Conservation (phyloP, 2,329 filamentous ascomycete species). For the Penicillium sp. region DNA sequence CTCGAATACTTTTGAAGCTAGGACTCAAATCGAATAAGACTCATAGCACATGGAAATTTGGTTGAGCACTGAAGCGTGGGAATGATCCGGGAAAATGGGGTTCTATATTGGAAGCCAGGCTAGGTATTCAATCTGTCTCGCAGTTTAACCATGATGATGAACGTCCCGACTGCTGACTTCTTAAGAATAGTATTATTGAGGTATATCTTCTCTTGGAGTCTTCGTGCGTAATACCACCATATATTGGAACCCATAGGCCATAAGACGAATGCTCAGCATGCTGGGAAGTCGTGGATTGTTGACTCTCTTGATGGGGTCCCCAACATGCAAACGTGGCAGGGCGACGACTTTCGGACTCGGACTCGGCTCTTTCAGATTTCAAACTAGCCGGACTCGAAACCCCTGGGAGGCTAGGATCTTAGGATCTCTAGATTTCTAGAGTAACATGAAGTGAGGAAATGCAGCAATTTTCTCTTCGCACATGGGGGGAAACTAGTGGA, state of each 20-base stretch:
- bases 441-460: conserved; percentile 1
- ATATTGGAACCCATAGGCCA: conserved; percentile 6
- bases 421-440: not conserved
- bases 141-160: not conserved
- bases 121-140: not conserved
- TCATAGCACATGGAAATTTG: not conserved
- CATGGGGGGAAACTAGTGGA: not conserved
- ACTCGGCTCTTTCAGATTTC: conserved; percentile 11
- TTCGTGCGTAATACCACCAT: conserved; percentile 20
- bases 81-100: not conserved
- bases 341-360: conserved; percentile 14
- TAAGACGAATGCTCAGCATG: not conserved
- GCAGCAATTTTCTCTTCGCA: not conserved
- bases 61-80: not conserved
- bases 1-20: not conserved
- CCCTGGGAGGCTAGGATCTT: not conserved
- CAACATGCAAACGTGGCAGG: not conserved
- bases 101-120: not conserved
- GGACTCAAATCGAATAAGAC: not conserved
- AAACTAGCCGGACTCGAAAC: not conserved
- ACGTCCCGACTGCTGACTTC: not conserved
- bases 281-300: not conserved
- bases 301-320: not conserved
- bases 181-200: not conserved
- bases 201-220: not conserved